Evolutionary conservation across 805 yeast species (phyloP).

Genomic region (Kodamaea nitidulidarum): DNA sequence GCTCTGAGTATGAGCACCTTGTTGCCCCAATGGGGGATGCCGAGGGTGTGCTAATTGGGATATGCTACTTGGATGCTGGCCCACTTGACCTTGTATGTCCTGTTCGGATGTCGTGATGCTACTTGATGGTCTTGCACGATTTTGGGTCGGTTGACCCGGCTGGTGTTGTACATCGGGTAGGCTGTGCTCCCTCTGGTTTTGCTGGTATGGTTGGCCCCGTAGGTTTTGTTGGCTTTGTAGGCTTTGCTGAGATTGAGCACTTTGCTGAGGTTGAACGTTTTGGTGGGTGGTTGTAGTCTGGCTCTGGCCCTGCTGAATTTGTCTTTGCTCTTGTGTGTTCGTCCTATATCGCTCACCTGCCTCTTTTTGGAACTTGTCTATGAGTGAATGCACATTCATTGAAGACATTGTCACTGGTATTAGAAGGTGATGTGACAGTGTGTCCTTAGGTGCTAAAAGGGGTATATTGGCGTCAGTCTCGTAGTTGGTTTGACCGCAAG

Average conservation of each 20-base stretch:
- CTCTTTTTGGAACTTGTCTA: conserved; percentile 24
- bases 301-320: conserved; percentile 1
- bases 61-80: neutral
- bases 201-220: neutral
- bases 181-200: neutral
- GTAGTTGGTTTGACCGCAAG: conserved; percentile 1
- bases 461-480: neutral
- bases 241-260: neutral
- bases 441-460: neutral
- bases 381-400: conserved; percentile 41
- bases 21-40: no score
- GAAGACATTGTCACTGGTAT: conserved; percentile 13
- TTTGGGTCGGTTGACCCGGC: neutral
- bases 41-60: no score
- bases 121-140: neutral
- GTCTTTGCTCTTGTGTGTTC: neutral
- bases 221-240: neutral
- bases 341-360: neutral
- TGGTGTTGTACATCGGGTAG: neutral
- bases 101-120: neutral
- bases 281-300: conserved; percentile 1
- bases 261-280: neutral
- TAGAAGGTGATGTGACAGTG: neutral
- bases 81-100: neutral
- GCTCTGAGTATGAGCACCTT: neutral